phyloP scores from a whole-genome alignment of 768 basidiomycete species.

The Termitomyces sp. region DNA sequence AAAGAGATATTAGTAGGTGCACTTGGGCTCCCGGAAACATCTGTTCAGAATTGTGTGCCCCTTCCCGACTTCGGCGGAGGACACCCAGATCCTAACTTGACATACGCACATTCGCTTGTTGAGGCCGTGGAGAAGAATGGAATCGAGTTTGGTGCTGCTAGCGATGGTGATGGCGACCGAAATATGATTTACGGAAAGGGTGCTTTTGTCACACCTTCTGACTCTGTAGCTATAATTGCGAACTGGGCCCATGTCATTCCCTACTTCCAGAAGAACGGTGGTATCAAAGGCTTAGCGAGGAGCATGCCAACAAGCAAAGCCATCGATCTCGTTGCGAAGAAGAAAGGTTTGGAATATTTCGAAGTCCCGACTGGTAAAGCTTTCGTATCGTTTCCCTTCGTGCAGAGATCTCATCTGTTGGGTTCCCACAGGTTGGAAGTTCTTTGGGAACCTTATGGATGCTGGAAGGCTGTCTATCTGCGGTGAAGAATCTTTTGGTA shows the following conservation, averaged over 20 bases:
- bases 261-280: conserved; percentile 83
- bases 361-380: conserved; percentile 88
- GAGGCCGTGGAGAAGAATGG: conserved; percentile 82
- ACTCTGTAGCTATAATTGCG: conserved; percentile 98
- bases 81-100: conserved; percentile 98
- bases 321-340: conserved; percentile 93
- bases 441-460: conserved; percentile 99
- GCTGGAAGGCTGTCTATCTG: conserved; percentile 97
- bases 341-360: conserved; percentile 87
- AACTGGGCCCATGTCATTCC: conserved; percentile 92
- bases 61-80: conserved; percentile 96
- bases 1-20: conserved; percentile 78
- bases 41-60: conserved; percentile 87
- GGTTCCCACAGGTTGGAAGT: conserved; percentile 81
- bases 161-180: conserved; percentile 95
- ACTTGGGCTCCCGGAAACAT: conserved; percentile 73
- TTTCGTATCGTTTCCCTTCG: not conserved
- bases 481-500: conserved; percentile 98
- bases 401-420: not conserved
- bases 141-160: conserved; percentile 93
- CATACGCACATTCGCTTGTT: conserved; percentile 93
- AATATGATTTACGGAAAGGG: conserved; percentile 99
- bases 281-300: conserved; percentile 92
- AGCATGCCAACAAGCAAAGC: conserved; percentile 98
- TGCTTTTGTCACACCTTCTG: conserved; percentile 96